Evolutionary conservation across 75 land plant genomes (phyloP).

Genomic region (Larix kaempferi): DNA sequence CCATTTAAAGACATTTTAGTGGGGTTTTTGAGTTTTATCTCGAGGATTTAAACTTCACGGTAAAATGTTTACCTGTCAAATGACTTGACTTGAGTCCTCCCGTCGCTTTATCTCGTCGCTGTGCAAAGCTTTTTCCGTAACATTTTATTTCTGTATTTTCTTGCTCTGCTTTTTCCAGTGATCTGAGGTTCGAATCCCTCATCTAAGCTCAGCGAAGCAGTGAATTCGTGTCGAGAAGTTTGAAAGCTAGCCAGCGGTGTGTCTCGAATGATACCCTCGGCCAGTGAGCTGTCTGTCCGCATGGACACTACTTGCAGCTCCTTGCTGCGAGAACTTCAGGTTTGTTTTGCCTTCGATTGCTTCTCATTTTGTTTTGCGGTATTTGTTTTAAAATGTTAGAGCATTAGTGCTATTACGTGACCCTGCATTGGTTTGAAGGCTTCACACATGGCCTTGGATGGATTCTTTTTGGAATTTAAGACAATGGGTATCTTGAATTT

Average conservation of each 20-base stretch:
- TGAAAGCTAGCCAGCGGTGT: background rate
- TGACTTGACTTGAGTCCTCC: slow-evolving; percentile 1
- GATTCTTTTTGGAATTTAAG: background rate
- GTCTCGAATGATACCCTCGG: slow-evolving; percentile 4
- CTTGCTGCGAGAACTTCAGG: slow-evolving; percentile 72
- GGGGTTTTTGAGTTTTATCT: background rate
- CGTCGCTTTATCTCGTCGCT: background rate
- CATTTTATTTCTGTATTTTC: background rate
- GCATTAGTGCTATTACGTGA: too few relatives aligned
- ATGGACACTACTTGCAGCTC: slow-evolving; percentile 58
- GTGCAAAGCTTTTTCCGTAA: background rate
- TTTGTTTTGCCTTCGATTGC: slow-evolving; percentile 4
- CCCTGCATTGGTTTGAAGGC: background rate
- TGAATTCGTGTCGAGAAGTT: background rate
- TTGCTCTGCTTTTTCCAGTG: background rate
- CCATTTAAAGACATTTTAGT: background rate
- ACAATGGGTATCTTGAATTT: background rate
- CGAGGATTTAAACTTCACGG: background rate
- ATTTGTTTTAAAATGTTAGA: too few relatives aligned
- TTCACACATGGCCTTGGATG: background rate
- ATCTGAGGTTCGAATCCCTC: background rate
- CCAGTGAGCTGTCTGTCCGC: background rate
- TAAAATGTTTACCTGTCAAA: background rate
- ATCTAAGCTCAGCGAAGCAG: background rate
- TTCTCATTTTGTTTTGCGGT: background rate